Evolutionary conservation across 148 eudicot species (phyloP), one percentile per base, ranked within the genome.

Genomic region (Rhododendron williamsianum): DNA sequence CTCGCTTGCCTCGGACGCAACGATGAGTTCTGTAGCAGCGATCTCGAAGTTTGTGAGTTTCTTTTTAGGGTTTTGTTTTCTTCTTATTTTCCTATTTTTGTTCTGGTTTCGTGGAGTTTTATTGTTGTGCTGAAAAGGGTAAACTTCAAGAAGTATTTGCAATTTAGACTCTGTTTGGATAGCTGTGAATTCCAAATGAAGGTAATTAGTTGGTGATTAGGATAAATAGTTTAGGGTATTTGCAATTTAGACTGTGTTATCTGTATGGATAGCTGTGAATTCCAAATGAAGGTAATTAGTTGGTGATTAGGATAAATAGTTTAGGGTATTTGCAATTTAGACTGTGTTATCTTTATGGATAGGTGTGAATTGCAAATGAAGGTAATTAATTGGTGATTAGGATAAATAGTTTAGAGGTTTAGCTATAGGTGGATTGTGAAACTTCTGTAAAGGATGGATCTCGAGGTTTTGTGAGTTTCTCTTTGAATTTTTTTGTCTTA

Each of bases 1-100:
- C 85, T 89, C 21, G 87, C 92, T 67, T 95, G 98, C 84, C 88
- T 95, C 60, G 98, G 98, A 7, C 91, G 91, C 15, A 89, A 86
- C 60, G 98, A 95, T 85, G 90, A 93, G 2, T 95, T 95, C 81
- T 92, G 91, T 63, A 90, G 95, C 92, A 90, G 91, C 86, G 98
- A 95, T 91, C 92, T 95, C 78, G 98, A 95, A 95, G 76, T 71
- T 71, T 71, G 76, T 71, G 38, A 71, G 76, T 71, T 30, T 5
- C 36, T 12, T 71, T 71, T 13, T 30, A 25, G 36, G 18, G 38
- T 27, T 71, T 71, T 11, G 4, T 12, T 7, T 30, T 4, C 15
- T 1, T 30, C 41, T 67, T 67, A 1, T 71, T 0, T 25, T 65
- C 3, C 12, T n/a, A 1, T 8, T 69, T 69, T 69, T 69, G 35